Percentiles rank a stretch among this genome's conserved stretches.
These are phyloP conservation scores for Amanita fuliginea DNA, from an alignment of 768 basidiomycete genomes.

Conservation along the genomic window DNA sequence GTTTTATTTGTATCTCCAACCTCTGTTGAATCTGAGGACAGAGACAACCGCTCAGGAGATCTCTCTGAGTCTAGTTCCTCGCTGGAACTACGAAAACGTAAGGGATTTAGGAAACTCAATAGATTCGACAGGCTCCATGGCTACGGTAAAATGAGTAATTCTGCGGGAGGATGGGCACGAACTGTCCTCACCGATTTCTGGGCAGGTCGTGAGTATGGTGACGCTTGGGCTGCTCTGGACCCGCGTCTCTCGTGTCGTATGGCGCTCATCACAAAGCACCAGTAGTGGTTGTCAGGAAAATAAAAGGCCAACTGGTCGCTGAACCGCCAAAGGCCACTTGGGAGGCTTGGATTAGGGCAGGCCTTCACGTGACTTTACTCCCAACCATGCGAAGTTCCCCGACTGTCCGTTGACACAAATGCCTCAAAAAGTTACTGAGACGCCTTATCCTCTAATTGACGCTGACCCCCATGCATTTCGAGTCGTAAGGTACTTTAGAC, in stretches of 20 bases:
- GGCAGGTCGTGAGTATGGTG: constrained; percentile 43
- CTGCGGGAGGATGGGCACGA: constrained; percentile 6
- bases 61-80: constrained; percentile 10
- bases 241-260: constrained; percentile 32
- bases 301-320: constrained; percentile 11
- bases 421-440: constrained; percentile 39
- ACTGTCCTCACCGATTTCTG: constrained; percentile 37
- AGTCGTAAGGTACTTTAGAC: constrained; percentile 82
- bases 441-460: constrained; percentile 88
- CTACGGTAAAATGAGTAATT: constrained; percentile 15
- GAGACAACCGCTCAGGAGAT: not conserved
- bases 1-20: not conserved
- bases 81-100: constrained; percentile 19
- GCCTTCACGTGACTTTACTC: constrained; percentile 20
- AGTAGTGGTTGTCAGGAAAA: constrained; percentile 9
- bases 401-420: constrained; percentile 14
- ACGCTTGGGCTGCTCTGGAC: constrained; percentile 28
- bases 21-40: not conserved
- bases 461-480: constrained; percentile 82
- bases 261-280: constrained; percentile 39
- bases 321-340: constrained; percentile 7
- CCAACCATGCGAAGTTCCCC: not conserved
- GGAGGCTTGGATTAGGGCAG: constrained; percentile 21
- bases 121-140: constrained; percentile 43
- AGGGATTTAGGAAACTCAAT: constrained; percentile 41